Evolutionary conservation across 2,329 filamentous ascomycete genomes (phyloP), one percentile per base, ranked within the genome.

Genomic region (Botrytis hyacinthi): DNA sequence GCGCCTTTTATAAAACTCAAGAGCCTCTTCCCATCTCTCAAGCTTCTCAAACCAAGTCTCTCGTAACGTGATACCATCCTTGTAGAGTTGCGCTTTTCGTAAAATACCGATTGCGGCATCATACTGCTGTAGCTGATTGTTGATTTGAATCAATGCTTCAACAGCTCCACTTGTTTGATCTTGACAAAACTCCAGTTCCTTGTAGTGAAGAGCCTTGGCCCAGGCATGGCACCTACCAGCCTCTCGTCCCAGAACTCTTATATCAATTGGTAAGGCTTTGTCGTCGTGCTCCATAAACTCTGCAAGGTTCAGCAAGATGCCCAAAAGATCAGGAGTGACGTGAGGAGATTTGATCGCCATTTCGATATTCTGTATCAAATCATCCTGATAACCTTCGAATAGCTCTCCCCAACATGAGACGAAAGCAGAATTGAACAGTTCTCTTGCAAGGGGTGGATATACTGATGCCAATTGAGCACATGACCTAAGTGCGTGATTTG

Each of bases 231-330:
- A 99, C 79, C 97, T 95, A 32, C 93, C 95, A 67, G 96, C 96
- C 82, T 98, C 97, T 80, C 95, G 92, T 46, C 97, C 97, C 18
- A 99, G 87, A 16, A 96, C 94, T 67, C 96, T 88, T 76, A 99
- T 98, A 80, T 99, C 97, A 76, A 99, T 99, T 2, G 96, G 96
- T 70, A 99, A 85, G 22, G 97, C 95, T 82, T 99, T 99, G 82
- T 99, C 96, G 79, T 99, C 97, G 80, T 99, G 96, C 81, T 99
- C 96, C 96, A 99, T 99, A 82, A 99, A 99, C 81, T 99, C 96
- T 35, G 96, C 96, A 69, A 99, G 87, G 80, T 99, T 99, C 67
- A 99, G 89, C 42, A 99, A 86, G 68, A 98, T 92, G 75, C 97
- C 95, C 14, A 99, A 86, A 77, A 99, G 92, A 82, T 99, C 97